phyloP scores from a whole-genome alignment of 208 protist genomes.

The Phytomonas serpens region DNA sequence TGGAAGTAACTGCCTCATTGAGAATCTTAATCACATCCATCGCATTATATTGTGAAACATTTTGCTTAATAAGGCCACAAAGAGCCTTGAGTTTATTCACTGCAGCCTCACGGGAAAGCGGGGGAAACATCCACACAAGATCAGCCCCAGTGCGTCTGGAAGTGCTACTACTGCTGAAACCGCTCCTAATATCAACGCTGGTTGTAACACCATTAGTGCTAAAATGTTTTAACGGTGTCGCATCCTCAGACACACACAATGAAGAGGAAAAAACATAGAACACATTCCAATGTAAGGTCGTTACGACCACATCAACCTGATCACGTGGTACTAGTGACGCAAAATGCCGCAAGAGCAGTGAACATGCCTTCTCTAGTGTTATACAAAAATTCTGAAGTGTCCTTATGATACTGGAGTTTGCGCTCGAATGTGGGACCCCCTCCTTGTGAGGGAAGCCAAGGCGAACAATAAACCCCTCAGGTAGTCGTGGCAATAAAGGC shows the following conservation, averaged over 20 bases:
- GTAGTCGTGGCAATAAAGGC: neutral
- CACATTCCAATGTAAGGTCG: slow-evolving; percentile 26
- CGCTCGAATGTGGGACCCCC: neutral
- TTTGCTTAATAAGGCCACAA: slow-evolving; percentile 19
- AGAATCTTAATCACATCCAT: slow-evolving; percentile 37
- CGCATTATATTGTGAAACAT: slow-evolving; percentile 18
- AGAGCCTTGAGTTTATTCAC: slow-evolving; percentile 22
- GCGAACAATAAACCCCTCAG: neutral
- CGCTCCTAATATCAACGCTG: neutral
- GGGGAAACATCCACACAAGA: slow-evolving; percentile 11
- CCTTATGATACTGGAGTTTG: neutral
- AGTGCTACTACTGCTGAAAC: neutral
- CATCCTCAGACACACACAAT: neutral
- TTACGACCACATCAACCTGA: slow-evolving; percentile 21
- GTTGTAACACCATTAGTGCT: neutral
- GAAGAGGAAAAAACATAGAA: slow-evolving; percentile 16
- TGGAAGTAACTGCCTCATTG: slow-evolving; percentile 25
- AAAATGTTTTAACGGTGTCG: neutral
- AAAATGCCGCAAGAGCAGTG: slow-evolving; percentile 29
- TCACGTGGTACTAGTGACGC: slow-evolving; percentile 21
- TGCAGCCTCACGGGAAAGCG: slow-evolving; percentile 13
- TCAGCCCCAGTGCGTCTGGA: slow-evolving; percentile 9
- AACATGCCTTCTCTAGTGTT: slow-evolving; percentile 11
- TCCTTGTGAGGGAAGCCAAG: slow-evolving; percentile 1
- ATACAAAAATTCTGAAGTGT: neutral